Base-by-base conservation (phyloP, 345 rosid species). In the Lumnitzera littorea region DNA sequence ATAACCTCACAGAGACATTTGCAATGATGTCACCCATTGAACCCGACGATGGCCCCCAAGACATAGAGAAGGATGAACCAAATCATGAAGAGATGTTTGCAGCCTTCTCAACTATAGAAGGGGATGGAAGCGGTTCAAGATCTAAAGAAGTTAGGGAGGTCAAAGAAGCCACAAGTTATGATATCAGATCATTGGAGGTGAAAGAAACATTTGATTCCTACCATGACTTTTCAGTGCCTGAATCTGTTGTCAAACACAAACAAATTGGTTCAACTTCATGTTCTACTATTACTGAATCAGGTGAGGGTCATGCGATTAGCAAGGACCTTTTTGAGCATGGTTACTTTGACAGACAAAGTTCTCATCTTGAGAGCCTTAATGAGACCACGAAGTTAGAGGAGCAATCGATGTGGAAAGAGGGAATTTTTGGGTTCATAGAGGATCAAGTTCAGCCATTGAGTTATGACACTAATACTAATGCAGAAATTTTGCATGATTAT, bases 1-100 rank as follows among this genome's bases (percentile, higher is more conserved):
- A 76, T 64, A 51, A 76, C 55, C 77, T 67, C 70, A 66, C 62
- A 47, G 88, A 80, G 59, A 67, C 73, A 58, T 67, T 73, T 63
- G 84, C 71, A 66, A 69, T 70, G 62, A 63, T 52, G 70, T 62
- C 67, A 12, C 51, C 66, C 55, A 63, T 65, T 15, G 63, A 31
- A 57, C 12, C 24, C 15, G 65, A 53, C 46, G 70, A 56, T 49
- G 43, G 43, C 11, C 9, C 43, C 43, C 43, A 36, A 5, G 11
- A 36, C 43, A 36, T 36, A 36, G 43, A 36, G 43, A 7, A 36
- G 43, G 43, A 36, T 36, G 43, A 36, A 36, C 43, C 43, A 36
- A 36, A 36, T 36, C 7, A 36, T 36, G 43, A 36, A 36, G 43
- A 36, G 43, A 36, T 9, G 43, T 4, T 36, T 36, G 43, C 43